These are phyloP conservation scores for Gossypium davidsonii DNA, from an alignment of 441 rosid species.

Conservation along the genomic window DNA sequence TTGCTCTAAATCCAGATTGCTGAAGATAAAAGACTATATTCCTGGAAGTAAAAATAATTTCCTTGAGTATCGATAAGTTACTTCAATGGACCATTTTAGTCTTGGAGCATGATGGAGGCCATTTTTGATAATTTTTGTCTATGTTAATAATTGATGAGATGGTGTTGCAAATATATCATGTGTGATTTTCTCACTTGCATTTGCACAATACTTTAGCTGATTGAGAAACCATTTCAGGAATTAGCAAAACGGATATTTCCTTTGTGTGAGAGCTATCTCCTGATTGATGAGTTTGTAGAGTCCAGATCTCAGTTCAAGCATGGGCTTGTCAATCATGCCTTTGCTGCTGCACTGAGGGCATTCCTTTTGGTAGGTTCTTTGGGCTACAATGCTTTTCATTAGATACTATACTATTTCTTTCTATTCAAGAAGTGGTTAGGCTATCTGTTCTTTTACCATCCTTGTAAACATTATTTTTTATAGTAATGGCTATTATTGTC, in stretches of 20 bases:
- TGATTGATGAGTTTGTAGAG: slow-evolving; percentile 89
- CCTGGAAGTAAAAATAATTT: neutral
- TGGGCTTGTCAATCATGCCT: slow-evolving; percentile 93
- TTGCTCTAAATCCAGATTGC: neutral
- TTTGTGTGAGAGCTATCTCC: slow-evolving; percentile 70
- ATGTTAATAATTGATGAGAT: neutral
- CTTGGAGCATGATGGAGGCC: slow-evolving; percentile 1
- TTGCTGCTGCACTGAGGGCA: slow-evolving; percentile 87
- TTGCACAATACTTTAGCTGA: slow-evolving; percentile 21
- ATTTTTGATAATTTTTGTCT: neutral
- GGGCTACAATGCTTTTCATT: slow-evolving; percentile 24
- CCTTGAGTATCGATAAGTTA: neutral
- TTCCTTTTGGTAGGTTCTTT: slow-evolving; percentile 76
- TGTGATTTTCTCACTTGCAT: slow-evolving; percentile 1
- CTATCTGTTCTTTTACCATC: neutral
- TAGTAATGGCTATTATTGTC: neutral
- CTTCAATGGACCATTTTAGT: neutral
- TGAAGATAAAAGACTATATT: neutral
- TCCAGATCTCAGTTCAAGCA: slow-evolving; percentile 89
- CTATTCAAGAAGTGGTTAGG: neutral
- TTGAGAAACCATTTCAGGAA: slow-evolving; percentile 53
- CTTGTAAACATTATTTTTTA: neutral
- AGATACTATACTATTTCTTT: slow-evolving; percentile 2
- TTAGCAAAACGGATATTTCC: slow-evolving; percentile 77
- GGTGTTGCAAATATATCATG: neutral